A percentile compares a stretch with the other conserved stretches of the same genome.
Conservation (phyloP, 306 rosid species). For the Oemleria cerasiformis region DNA sequence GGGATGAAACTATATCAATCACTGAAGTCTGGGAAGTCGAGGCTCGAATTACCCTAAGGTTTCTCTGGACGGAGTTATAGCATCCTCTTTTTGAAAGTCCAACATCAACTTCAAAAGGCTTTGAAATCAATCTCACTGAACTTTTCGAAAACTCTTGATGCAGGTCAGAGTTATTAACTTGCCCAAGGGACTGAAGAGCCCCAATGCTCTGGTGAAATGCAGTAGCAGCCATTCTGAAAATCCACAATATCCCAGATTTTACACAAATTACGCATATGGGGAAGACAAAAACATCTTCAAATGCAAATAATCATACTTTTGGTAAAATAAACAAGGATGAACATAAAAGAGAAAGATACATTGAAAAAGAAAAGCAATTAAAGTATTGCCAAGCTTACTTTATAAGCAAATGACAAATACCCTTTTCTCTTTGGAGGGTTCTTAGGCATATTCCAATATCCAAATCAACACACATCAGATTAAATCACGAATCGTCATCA, state of each 20-base stretch:
- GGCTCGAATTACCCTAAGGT: conserved; percentile 42
- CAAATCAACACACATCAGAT: background rate
- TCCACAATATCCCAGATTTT: conserved; percentile 18
- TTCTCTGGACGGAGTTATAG: conserved; percentile 27
- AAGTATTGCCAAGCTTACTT: background rate
- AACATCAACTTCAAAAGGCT: conserved; percentile 39
- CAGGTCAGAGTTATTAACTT: conserved; percentile 26
- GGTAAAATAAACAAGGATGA: background rate
- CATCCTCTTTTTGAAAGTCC: conserved; percentile 46
- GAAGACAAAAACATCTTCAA: background rate
- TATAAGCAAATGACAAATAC: background rate
- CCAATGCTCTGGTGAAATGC: conserved; percentile 58
- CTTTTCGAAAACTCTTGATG: conserved; percentile 37
- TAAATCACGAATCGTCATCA: background rate
- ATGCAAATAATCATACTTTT: background rate
- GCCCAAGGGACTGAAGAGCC: conserved; percentile 37
- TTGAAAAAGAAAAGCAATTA: background rate
- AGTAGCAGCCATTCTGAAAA: conserved; percentile 81
- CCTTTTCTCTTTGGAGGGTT: background rate
- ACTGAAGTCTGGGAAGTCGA: conserved; percentile 65
- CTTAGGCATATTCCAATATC: background rate
- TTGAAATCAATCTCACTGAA: conserved; percentile 42
- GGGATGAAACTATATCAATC: conserved; percentile 59
- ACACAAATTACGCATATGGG: background rate
- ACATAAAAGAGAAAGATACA: background rate